Evolutionary conservation across 1,284 basidiomycete genomes (phyloP), one percentile per base, ranked within the genome.

Genomic region (Nidula niveotomentosa): DNA sequence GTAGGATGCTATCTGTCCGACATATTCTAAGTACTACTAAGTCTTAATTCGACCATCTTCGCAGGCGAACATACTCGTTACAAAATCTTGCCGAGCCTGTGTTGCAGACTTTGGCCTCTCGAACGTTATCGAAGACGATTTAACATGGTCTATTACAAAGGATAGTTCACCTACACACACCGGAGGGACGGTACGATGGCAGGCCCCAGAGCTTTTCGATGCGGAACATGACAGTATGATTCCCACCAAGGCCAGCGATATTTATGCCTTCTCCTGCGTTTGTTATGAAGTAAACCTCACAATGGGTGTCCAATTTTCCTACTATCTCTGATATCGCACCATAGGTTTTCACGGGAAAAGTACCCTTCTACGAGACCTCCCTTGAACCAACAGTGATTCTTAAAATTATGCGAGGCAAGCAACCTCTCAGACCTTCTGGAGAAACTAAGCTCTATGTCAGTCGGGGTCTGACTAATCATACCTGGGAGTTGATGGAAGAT

Each of bases 11-110:
- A n/a, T 13, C 30, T 10, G 23, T 12, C 41, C 6, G 13, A 23
- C 23, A 23, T 23, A 23, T 4, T 23, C 4, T 23, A 9, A 17
- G 9, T 6, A 13, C 23, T 15, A n/a, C 5, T 1, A 13, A 33
- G 6, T 9, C 6, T n/a, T 7, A 23, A 23, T 23, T 23, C 17
- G 9, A 41, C 8, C 9, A 23, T 23, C 23, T 23, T 23, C 23
- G 12, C 17, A 74, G 73, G 67, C 63, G 4, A 76, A 74, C 43
- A 64, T 73, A 7, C 58, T 74, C 39, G 59, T 74, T 2, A 61
- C 63, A 48, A 52, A 59, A 9, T 36, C 36, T 0, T 60, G 59
- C 33, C 56, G 62, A 23, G 73, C 71, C 12, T 55, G 58, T 43
- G 39, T 65, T 13, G 57, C 61, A 13, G 61, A 62, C 49, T 61